Base-by-base conservation (phyloP, 2,329 filamentous ascomycete genomes). In the Microsporum ferrugineum region DNA sequence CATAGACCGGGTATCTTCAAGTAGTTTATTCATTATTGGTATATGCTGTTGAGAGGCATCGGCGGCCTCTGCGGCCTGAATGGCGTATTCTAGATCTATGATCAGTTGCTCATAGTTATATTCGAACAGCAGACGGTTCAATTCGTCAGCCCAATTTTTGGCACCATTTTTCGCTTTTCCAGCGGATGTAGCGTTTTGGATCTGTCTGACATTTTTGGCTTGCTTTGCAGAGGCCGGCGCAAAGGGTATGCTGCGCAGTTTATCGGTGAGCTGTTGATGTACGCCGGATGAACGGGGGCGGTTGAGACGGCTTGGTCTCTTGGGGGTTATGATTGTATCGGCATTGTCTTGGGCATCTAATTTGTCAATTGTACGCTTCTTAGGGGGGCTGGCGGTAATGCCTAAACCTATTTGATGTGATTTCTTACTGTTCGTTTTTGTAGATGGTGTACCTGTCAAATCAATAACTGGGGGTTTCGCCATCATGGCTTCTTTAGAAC, bases 301-400 rank as follows among this genome's bases (percentile, higher is more conserved):
- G 27, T n/a, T 34, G 33, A 34, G 49, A n/a, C 12, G 49, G 10
- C 12, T 8, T 14, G 27, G 10, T 8, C 5, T 12, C 31, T 53
- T 53, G 49, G 49, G 5, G 49, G 49, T n/a, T 33, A 53, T 12
- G 27, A 14, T 1, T 23, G 49, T 31, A n/a, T 7, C 12, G 49
- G 49, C 10, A 1, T 31, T 33, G 27, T 53, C 49, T 33, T 14
- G 49, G 49, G 8, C 14, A 53, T n/a, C 49, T 53, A 53, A 53
- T 53, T 33, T 33, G 49, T 53, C 29, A 53, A 53, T 27, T 53
- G 49, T 53, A 27, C 49, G 49, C 29, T 33, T 53, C 49, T 63
- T 63, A n/a, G 65, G 61, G 29, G 69, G 68, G 45, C 67, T 71
- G 55, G 55, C 64, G 8, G 70, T 70, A 14, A 72, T 70, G 3